Evolutionary conservation across 2,329 filamentous ascomycete genomes (phyloP).

Genomic region (Aspergillus ibericus): DNA sequence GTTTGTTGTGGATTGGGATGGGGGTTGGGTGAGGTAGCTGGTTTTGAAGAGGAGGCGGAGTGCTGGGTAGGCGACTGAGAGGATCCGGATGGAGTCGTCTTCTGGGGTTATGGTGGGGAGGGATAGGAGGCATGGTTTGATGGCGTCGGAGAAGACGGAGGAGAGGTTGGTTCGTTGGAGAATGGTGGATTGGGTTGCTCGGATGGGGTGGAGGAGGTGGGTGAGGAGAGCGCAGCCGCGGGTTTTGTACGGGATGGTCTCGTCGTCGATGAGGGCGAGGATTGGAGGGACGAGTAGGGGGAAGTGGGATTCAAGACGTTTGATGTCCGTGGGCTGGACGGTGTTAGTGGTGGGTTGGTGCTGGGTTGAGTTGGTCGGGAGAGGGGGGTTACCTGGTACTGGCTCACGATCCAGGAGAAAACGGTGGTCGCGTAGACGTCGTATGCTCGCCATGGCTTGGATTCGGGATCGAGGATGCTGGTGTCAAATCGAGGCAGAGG

Average conservation of each 20-base stretch:
- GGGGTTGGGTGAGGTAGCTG: slow-evolving; percentile 36
- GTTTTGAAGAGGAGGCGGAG: slow-evolving; percentile 59
- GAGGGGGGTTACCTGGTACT: slow-evolving; percentile 34
- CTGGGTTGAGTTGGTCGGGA: neutral
- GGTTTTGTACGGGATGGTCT: slow-evolving; percentile 37
- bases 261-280: slow-evolving; percentile 47
- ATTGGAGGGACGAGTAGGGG: slow-evolving; percentile 47
- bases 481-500: slow-evolving; percentile 39
- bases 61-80: slow-evolving; percentile 65
- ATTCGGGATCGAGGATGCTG: slow-evolving; percentile 35
- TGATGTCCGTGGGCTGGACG: slow-evolving; percentile 26
- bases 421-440: slow-evolving; percentile 39
- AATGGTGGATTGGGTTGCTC: slow-evolving; percentile 39
- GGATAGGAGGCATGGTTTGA: slow-evolving; percentile 67
- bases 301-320: slow-evolving; percentile 44
- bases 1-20: slow-evolving; percentile 16
- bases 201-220: slow-evolving; percentile 36
- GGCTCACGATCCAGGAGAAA: slow-evolving; percentile 36
- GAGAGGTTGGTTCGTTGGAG: slow-evolving; percentile 45
- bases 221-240: slow-evolving; percentile 40
- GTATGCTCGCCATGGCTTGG: slow-evolving; percentile 42
- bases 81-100: slow-evolving; percentile 64
- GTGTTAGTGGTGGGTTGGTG: slow-evolving; percentile 10
- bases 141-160: slow-evolving; percentile 47
- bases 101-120: slow-evolving; percentile 77